Evolutionary conservation across 1,284 basidiomycete genomes (phyloP), one percentile per base, ranked within the genome.

Genomic region (Malassezia sympodialis): DNA sequence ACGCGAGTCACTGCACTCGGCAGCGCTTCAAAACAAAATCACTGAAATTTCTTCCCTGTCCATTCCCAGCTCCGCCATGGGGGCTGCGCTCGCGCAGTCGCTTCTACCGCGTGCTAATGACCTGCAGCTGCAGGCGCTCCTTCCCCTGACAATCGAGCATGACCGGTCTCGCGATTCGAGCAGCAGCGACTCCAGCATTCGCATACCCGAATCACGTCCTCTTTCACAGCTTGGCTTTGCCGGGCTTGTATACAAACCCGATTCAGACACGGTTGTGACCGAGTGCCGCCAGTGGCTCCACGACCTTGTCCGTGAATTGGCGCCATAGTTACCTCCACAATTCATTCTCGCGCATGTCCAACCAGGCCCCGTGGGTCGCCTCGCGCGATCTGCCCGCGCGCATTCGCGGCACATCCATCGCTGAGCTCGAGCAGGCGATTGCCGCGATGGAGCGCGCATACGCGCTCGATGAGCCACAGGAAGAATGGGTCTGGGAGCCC

Each of bases 341-440:
- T 28, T 21, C 12, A n/a, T 24, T 27, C 10, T n/a, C 12, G 23
- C 23, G 30, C 48, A 50, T 51, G 41, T 8, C 24, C 1, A 28
- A 11, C 12, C 19, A 15, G 3, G 23, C n/a, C 19, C 7, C 35
- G 17, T 45, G 39, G 26, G 11, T 53, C 17, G 44, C 51, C 17
- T 41, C 51, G 43, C 44, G 45, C 15, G 42, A 45, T 31, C 23
- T 53, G 21, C 50, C 42, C 6, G 21, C 15, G 32, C 50, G 42
- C 21, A 28, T 46, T 10, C 26, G 37, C 14, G 5, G 35, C 30
- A 30, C 43, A 4, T 19, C 21, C 4, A 19, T 37, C 15, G 6
- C 19, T 3, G n/a, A 31, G 17, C 19, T 53, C 14, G 24, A 23
- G 6, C 10, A 41, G 23, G 51, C 44, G 4, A 15, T 48, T 6